These are phyloP conservation scores for Platanthera guangdongensis DNA, from an alignment of 106 monocot genomes.

Conservation along the genomic window DNA sequence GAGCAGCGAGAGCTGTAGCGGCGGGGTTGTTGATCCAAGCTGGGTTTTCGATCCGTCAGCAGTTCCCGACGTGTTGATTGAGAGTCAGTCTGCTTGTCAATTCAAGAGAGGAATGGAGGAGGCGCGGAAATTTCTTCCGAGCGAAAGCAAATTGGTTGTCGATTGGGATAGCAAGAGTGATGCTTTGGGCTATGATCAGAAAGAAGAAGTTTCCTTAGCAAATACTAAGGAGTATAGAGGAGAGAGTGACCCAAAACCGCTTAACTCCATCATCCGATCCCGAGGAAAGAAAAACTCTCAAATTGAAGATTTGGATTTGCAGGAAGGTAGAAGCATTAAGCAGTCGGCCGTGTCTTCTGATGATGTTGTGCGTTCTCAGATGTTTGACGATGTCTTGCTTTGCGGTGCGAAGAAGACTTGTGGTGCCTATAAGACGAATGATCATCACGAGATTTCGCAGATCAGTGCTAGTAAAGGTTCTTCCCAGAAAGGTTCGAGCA, in stretches of 20 bases:
- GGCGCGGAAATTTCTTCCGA: slow-evolving; percentile 62
- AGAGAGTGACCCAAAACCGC: slow-evolving; percentile 1
- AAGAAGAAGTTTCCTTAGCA: not conserved
- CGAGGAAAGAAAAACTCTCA: slow-evolving; percentile 33
- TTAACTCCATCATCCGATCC: not conserved
- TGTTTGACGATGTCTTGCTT: slow-evolving; percentile 59
- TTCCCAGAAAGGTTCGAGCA: slow-evolving; percentile 14
- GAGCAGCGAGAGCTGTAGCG: slow-evolving; percentile 1
- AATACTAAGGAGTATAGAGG: slow-evolving; percentile 15
- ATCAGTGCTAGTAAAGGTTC: slow-evolving; percentile 23
- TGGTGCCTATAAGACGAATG: slow-evolving; percentile 3
- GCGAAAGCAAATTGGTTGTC: slow-evolving; percentile 31
- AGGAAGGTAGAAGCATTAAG: slow-evolving; percentile 58
- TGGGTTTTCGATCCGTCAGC: not conserved
- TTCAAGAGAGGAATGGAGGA: slow-evolving; percentile 70
- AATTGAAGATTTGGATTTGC: slow-evolving; percentile 38
- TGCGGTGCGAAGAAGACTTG: slow-evolving; percentile 13
- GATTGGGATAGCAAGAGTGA: slow-evolving; percentile 10
- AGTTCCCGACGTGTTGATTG: slow-evolving; percentile 11
- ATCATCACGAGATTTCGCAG: slow-evolving; percentile 27
- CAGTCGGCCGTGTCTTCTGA: slow-evolving; percentile 47
- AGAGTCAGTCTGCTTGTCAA: slow-evolving; percentile 40
- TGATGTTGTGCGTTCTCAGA: slow-evolving; percentile 35
- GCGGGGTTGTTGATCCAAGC: not conserved
- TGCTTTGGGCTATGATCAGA: not conserved